Conservation (phyloP, 176 grass and related monocot species). For the Alopecurus myosuroides region DNA sequence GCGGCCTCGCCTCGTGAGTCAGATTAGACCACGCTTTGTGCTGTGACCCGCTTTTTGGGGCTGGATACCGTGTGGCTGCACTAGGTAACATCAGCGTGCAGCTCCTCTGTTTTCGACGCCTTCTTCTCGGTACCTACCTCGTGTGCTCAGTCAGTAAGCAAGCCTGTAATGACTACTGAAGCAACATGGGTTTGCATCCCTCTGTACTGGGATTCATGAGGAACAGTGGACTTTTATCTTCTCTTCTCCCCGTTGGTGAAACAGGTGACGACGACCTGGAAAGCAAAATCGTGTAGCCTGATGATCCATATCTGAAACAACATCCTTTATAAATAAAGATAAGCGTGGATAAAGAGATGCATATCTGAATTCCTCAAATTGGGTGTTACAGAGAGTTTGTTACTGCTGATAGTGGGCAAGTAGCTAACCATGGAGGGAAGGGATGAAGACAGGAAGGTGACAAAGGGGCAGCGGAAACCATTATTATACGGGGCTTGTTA, state of each 20-base stretch:
- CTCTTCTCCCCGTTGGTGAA: too few species aligned
- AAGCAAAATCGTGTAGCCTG: too few species aligned
- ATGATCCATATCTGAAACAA: neutral
- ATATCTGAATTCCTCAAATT: too few species aligned
- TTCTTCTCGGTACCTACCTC: neutral
- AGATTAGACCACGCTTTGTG: constrained; percentile 32
- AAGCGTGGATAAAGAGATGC: too few species aligned
- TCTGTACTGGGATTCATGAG: too few species aligned
- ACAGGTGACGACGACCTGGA: neutral
- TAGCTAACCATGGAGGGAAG: neutral
- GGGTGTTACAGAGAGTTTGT: neutral
- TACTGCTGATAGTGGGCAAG: constrained; percentile 28
- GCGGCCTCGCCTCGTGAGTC: constrained; percentile 23
- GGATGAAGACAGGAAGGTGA: neutral
- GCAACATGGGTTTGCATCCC: too few species aligned
- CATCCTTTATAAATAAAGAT: neutral
- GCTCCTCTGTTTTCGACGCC: neutral
- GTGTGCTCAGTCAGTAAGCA: too few species aligned
- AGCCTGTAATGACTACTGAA: neutral
- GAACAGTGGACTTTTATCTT: too few species aligned
- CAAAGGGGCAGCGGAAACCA: neutral
- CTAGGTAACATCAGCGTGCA: neutral
- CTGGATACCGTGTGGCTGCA: neutral
- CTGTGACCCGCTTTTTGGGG: constrained; percentile 26
- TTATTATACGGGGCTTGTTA: constrained; percentile 30